Conservation (phyloP, 2,329 filamentous ascomycete species). For the Capronia americana region DNA sequence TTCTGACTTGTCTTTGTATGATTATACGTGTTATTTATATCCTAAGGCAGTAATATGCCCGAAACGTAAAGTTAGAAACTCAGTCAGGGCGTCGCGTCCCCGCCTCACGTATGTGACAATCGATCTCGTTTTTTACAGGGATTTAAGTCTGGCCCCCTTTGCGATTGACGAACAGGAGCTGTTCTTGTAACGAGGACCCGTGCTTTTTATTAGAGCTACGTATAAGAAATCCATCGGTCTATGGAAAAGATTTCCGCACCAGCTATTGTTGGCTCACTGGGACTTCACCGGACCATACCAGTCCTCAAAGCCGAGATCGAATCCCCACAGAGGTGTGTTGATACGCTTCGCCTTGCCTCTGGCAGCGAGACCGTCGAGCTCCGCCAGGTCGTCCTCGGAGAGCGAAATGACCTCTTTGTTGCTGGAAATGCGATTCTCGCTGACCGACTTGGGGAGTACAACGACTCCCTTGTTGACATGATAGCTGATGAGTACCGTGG, state of each 20-base stretch:
- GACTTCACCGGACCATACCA: slow-evolving; percentile 36
- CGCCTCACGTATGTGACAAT: neutral
- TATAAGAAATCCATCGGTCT: neutral
- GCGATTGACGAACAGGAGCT: neutral
- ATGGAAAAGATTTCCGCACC: neutral
- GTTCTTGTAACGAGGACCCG: neutral
- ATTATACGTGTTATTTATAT: too few relatives aligned
- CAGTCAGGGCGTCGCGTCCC: neutral
- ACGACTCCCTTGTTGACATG: slow-evolving; percentile 27
- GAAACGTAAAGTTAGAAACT: neutral
- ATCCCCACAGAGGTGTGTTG: slow-evolving; percentile 47
- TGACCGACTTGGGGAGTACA: slow-evolving; percentile 24
- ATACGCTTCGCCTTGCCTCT: slow-evolving; percentile 45
- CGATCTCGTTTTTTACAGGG: neutral
- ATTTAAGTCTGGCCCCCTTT: neutral
- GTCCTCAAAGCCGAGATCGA: slow-evolving; percentile 43
- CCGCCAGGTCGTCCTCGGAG: slow-evolving; percentile 38
- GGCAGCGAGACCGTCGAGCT: slow-evolving; percentile 42
- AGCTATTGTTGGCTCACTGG: neutral
- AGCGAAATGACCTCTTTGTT: slow-evolving; percentile 23
- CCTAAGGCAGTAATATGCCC: too few relatives aligned
- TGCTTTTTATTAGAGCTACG: neutral
- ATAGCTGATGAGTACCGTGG: slow-evolving; percentile 27
- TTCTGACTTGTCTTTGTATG: too few relatives aligned
- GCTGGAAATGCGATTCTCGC: slow-evolving; percentile 15